Base-by-base conservation (phyloP, 495 filamentous ascomycete genomes). In the Podospora conica region DNA sequence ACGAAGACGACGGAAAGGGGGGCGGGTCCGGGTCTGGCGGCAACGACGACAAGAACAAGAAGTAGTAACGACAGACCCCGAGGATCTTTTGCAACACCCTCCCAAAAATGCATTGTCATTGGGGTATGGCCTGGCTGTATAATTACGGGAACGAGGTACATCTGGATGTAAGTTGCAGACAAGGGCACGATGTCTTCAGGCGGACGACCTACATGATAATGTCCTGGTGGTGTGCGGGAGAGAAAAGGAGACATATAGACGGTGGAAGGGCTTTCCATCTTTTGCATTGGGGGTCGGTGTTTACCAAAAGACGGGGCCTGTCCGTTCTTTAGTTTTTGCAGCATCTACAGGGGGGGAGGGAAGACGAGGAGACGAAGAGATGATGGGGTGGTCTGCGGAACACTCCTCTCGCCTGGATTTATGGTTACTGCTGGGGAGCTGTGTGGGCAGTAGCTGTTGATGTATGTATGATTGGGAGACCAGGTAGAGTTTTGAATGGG, bases 251-350 rank as follows among this genome's bases (percentile, higher is more conserved):
- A n/a, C 40, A 29, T 25, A 64, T 64, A 64, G 55, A 64, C 23
- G 11, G 15, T 24, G 61, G 48, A 21, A 21, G 61, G 61, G 40
- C 40, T 15, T 48, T 48, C 40, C 40, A 48, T 22, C 18, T 53
- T 64, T n/a, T 58, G 63, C 63, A 64, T 64, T 48, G 40, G 54
- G 61, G 31, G 55, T 40, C 55, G 63, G 63, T 64, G 63, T 64
- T 64, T 58, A 33, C 20, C 33, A 23, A 29, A 29, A 48, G 25
- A 57, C 22, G 55, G 40, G 40, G 40, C 40, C 40, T 48, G 40
- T 48, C 40, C 40, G 40, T 48, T 48, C 40, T 48, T 48, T n/a
- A n/a, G n/a, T 53, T 64, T 64, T 64, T 31, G 54, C 40, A 20
- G 63, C 54, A 64, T 58, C 20, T 25, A 22, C 20, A n/a, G 25